Percentiles rank a stretch among this genome's conserved stretches.
These are phyloP conservation scores for Tolypocladium sp. DNA, from an alignment of 2,329 filamentous ascomycete genomes.

Conservation along the genomic window DNA sequence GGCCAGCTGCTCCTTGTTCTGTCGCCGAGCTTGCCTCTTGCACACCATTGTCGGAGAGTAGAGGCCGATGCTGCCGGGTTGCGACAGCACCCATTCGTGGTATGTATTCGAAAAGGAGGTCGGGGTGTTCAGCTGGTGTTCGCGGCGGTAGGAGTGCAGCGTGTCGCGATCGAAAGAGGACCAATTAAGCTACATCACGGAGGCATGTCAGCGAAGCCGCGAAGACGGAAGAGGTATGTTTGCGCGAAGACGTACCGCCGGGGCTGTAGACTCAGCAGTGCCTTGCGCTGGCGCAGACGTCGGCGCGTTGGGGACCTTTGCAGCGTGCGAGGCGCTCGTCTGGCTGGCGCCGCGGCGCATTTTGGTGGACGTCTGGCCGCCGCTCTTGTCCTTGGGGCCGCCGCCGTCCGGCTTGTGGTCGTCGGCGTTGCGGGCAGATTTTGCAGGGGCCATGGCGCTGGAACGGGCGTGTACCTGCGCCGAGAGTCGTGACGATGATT, in stretches of 20 bases:
- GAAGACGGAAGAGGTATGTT: not conserved
- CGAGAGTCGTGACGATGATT: not conserved
- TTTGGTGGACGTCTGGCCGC: conserved; percentile 39
- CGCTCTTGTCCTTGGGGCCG: conserved; percentile 34
- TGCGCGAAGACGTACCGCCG: conserved; percentile 19
- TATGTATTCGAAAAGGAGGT: conserved; percentile 59
- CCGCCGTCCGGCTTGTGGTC: conserved; percentile 34
- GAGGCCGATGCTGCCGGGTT: conserved; percentile 55
- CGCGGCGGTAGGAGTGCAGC: conserved; percentile 67
- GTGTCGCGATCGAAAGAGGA: conserved; percentile 55
- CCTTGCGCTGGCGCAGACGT: conserved; percentile 21
- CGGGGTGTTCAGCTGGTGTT: conserved; percentile 62
- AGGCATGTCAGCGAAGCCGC: not conserved
- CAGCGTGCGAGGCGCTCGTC: conserved; percentile 22
- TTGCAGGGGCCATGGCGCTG: conserved; percentile 33
- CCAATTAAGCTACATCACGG: conserved; percentile 49
- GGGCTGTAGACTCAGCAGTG: conserved; percentile 18
- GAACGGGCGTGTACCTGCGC: not conserved
- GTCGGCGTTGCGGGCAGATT: conserved; percentile 33
- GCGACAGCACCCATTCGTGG: conserved; percentile 51
- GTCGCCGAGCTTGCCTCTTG: conserved; percentile 52
- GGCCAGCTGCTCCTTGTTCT: conserved; percentile 65
- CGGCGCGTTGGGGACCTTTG: conserved; percentile 32
- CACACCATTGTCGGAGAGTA: conserved; percentile 70
- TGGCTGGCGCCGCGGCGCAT: conserved; percentile 46